A percentile compares a stretch with the other conserved stretches of the same genome.
Conservation (phyloP, 768 basidiomycete genomes). For the Plicaturopsis crispa region DNA sequence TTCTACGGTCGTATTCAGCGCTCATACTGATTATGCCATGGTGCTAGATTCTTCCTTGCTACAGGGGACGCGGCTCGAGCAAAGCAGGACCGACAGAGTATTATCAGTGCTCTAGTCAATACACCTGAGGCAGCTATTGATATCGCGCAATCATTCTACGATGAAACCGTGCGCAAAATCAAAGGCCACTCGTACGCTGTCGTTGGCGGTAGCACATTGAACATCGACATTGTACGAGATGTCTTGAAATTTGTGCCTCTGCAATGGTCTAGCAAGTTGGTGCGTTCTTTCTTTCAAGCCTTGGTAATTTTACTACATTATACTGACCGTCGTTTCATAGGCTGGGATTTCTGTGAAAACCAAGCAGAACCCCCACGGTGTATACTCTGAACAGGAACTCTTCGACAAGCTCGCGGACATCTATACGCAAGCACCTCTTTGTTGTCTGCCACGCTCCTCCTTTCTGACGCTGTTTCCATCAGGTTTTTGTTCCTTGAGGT, state of each 20-base stretch:
- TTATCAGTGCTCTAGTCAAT: constrained; percentile 39
- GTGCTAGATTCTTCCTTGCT: constrained; percentile 71
- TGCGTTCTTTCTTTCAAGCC: constrained; percentile 24
- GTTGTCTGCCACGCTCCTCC: not conserved
- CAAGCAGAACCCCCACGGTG: constrained; percentile 41
- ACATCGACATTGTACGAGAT: constrained; percentile 62
- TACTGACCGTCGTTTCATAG: constrained; percentile 25
- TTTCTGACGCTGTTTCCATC: not conserved
- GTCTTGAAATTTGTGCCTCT: constrained; percentile 61
- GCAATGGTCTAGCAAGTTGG: constrained; percentile 69
- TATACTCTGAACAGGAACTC: constrained; percentile 54
- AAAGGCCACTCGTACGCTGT: constrained; percentile 42
- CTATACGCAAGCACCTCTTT: constrained; percentile 44
- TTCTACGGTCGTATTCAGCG: not conserved
- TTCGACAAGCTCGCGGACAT: constrained; percentile 61
- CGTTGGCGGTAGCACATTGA: constrained; percentile 44
- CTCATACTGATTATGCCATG: constrained; percentile 3
- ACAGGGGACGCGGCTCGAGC: constrained; percentile 27
- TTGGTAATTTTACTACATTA: not conserved
- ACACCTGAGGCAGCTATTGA: constrained; percentile 39
- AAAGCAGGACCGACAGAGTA: constrained; percentile 37
- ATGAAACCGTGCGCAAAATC: constrained; percentile 56
- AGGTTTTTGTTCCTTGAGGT: constrained; percentile 76
- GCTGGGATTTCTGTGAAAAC: constrained; percentile 69
- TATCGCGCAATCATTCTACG: constrained; percentile 57